Base-by-base conservation (phyloP, 352 stramenopile genomes). In the Phytophthora capsici region DNA sequence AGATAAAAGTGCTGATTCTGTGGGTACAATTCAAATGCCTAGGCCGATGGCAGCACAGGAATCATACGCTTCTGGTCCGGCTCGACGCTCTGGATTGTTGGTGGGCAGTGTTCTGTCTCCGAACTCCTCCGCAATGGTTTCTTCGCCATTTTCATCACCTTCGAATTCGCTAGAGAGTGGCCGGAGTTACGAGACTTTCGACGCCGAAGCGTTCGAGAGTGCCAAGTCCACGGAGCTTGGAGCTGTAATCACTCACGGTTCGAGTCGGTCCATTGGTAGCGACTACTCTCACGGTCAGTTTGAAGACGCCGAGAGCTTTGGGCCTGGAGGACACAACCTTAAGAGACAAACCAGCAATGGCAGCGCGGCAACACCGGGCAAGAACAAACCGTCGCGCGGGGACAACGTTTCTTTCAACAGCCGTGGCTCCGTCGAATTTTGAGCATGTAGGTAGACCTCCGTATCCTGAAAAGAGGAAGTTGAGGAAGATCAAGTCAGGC, bases 401-500 rank as follows among this genome's bases (percentile, higher is more conserved):
- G 71, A 70, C 40, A 67, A 66, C 36, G 34, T 45, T 4, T 69
- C 65, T 12, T 47, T 68, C 37, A 66, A 60, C 30, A 77, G 70
- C 45, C 75, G 73, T 28, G 77, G 63, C 20, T 89, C 80, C 6
- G 76, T 89, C 34, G 80, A 89, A 64, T 89, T 88, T 75, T 89
- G 69, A 84, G 64, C 60, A 58, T 32, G 19, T 56, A 44, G 23
- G 38, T 6, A 43, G 38, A 56, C 43, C 19, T 7, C 17, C 23
- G 8, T n/a, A 40, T 55, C 23, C n/a, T 50, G 38, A 32, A 19
- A 19, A 59, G 10, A 14, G 28, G 28, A 34, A 34, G 4, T 34
- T 34, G 28, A 34, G 28, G 9, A 62, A 64, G 47, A 45, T 30
- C 41, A 38, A 54, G 40, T 45, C 34, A 48, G 38, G 22, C 45